Evolutionary conservation across 1,139 yeast genomes (phyloP).

Genomic region (Candida glucosophila): DNA sequence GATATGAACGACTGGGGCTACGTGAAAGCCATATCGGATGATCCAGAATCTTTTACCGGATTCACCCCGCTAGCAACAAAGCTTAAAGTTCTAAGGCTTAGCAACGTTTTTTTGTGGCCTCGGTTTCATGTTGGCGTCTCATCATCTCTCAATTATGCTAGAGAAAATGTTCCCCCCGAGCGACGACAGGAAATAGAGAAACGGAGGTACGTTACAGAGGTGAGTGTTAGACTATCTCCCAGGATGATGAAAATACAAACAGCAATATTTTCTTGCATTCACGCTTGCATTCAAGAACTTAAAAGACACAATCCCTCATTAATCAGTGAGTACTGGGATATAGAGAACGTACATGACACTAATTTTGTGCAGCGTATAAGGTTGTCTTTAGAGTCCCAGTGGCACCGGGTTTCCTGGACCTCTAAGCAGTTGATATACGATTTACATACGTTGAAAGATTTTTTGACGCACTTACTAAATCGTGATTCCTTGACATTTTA

Average conservation of each 20-base stretch:
- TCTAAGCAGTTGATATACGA: conserved; percentile 74
- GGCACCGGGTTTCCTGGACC: conserved; percentile 81
- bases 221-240: conserved; percentile 61
- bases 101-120: conserved; percentile 79
- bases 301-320: conserved; percentile 62
- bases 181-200: conserved; percentile 16
- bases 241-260: conserved; percentile 78
- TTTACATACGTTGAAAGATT: conserved; percentile 51
- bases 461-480: conserved; percentile 47
- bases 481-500: conserved; percentile 73
- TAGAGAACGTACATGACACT: conserved; percentile 63
- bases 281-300: conserved; percentile 71
- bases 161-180: conserved; percentile 21
- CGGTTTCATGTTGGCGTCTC: conserved; percentile 83
- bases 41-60: conserved; percentile 73
- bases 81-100: conserved; percentile 54
- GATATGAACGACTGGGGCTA: conserved; percentile 79
- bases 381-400: conserved; percentile 60
- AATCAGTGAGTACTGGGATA: conserved; percentile 70
- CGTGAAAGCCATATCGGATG: conserved; percentile 80
- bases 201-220: conserved; percentile 55
- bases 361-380: conserved; percentile 60
- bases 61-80: conserved; percentile 69
- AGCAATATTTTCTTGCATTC: conserved; percentile 70
- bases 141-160: conserved; percentile 44